Evolutionary conservation across 2,329 filamentous ascomycete genomes (phyloP).

Genomic region (Epichloe amarillans): DNA sequence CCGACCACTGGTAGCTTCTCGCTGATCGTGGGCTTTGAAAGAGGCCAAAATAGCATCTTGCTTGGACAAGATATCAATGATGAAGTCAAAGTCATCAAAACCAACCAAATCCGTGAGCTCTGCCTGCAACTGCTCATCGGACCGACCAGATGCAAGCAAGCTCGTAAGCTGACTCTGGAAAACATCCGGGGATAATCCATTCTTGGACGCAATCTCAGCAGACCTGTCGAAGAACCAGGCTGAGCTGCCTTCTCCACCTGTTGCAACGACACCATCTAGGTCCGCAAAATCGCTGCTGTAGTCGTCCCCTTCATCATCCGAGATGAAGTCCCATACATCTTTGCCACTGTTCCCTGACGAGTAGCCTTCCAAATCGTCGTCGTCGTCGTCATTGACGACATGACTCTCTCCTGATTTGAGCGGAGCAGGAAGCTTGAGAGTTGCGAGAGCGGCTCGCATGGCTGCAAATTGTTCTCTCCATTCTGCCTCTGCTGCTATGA

Average conservation of each 20-base stretch:
- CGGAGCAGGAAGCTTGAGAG: constrained; percentile 41
- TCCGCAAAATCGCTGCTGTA: constrained; percentile 53
- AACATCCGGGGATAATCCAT: constrained; percentile 54
- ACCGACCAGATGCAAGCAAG: constrained; percentile 51
- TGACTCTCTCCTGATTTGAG: constrained; percentile 31
- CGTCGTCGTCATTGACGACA: constrained; percentile 44
- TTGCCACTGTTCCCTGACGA: constrained; percentile 51
- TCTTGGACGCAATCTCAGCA: constrained; percentile 48
- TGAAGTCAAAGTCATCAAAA: constrained; percentile 84
- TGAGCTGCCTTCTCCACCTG: constrained; percentile 28
- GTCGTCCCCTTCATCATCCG: constrained; percentile 54
- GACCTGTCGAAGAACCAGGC: constrained; percentile 65
- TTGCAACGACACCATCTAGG: constrained; percentile 31
- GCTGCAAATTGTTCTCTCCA: constrained; percentile 77
- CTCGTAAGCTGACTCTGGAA: constrained; percentile 67
- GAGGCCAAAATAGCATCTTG: constrained; percentile 51
- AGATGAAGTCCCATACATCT: constrained; percentile 89
- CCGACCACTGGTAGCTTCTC: constrained; percentile 26
- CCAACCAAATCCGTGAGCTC: constrained; percentile 80
- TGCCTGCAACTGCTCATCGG: constrained; percentile 83
- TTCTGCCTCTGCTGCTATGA: constrained; percentile 37
- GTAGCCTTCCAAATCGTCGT: constrained; percentile 48
- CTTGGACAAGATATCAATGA: constrained; percentile 77
- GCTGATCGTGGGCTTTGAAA: constrained; percentile 20
- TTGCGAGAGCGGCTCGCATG: constrained; percentile 76